phyloP scores from a whole-genome alignment of 2,329 filamentous ascomycete genomes.

The Aspergillus sp. region DNA sequence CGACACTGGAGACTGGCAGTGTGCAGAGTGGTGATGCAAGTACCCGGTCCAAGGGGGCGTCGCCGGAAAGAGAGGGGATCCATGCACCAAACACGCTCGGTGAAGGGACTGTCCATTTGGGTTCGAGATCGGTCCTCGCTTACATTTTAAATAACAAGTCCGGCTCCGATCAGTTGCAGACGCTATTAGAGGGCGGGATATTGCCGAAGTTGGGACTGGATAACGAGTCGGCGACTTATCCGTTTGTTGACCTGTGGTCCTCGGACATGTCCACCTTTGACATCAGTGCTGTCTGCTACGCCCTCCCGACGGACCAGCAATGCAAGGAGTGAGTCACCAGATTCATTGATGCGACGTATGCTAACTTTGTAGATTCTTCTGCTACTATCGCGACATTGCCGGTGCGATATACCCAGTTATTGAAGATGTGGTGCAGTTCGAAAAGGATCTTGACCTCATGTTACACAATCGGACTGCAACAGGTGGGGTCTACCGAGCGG shows the following conservation, averaged over 20 bases:
- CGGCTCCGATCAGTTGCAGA: conserved; percentile 53
- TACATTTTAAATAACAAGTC: conserved; percentile 62
- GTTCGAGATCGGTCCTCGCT: conserved; percentile 65
- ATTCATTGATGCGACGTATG: neutral
- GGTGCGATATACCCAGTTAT: conserved; percentile 66
- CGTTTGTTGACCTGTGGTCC: conserved; percentile 68
- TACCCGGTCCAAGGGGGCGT: conserved; percentile 38
- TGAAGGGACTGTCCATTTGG: conserved; percentile 65
- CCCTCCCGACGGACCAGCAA: conserved; percentile 62
- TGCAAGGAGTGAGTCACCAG: conserved; percentile 53
- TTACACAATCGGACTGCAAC: conserved; percentile 56
- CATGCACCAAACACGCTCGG: conserved; percentile 64
- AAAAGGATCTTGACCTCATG: conserved; percentile 58
- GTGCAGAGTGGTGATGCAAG: conserved; percentile 37
- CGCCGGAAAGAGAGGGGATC: conserved; percentile 58
- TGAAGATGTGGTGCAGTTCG: conserved; percentile 59
- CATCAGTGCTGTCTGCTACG: conserved; percentile 62
- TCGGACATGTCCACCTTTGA: conserved; percentile 63
- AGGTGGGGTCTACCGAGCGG: conserved; percentile 46
- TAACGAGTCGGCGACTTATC: conserved; percentile 68
- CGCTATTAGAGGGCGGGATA: conserved; percentile 64
- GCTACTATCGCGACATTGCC: conserved; percentile 61
- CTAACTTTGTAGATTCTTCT: conserved; percentile 53
- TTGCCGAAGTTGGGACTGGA: conserved; percentile 66
- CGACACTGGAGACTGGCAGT: conserved; percentile 34